Conservation (phyloP, 2,329 filamentous ascomycete species). For the Orbilia ellipsospora region DNA sequence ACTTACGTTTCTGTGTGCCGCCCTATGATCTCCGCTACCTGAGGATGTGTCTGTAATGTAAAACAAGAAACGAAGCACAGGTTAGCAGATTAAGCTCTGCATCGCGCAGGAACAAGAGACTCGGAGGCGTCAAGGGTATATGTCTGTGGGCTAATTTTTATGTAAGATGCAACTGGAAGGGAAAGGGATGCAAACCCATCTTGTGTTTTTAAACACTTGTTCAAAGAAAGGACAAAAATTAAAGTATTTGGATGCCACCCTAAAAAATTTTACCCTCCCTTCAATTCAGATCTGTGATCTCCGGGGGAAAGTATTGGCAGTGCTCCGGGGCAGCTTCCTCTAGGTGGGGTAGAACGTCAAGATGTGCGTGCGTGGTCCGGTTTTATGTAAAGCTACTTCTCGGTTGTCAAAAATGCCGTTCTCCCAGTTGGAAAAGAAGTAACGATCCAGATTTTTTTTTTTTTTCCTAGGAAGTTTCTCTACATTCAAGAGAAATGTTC, state of each 20-base stretch:
- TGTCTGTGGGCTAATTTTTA: constrained; percentile 48
- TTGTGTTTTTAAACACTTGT: constrained; percentile 54
- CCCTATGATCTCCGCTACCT: constrained; percentile 41
- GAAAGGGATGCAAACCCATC: constrained; percentile 55
- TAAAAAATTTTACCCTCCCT: constrained; percentile 44
- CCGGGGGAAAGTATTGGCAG: constrained; percentile 35
- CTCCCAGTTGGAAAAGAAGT: constrained; percentile 28
- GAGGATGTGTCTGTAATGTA: constrained; percentile 45
- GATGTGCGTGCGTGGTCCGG: constrained; percentile 33
- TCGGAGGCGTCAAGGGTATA: constrained; percentile 53
- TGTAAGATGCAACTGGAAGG: constrained; percentile 54
- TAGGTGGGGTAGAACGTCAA: constrained; percentile 15
- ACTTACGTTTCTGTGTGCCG: constrained; percentile 53
- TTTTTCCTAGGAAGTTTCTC: constrained; percentile 32
- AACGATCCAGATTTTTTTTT: constrained; percentile 18
- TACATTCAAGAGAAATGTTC: constrained; percentile 40
- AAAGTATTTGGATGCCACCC: constrained; percentile 52
- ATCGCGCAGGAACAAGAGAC: constrained; percentile 55
- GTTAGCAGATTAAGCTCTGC: constrained; percentile 55
- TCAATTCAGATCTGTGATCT: constrained; percentile 42
- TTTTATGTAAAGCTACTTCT: constrained; percentile 31
- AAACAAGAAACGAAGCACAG: constrained; percentile 33
- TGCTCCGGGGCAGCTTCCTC: constrained; percentile 35
- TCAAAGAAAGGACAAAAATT: constrained; percentile 31
- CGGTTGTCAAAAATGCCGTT: constrained; percentile 49